phyloP scores from a whole-genome alignment of 1,284 basidiomycete genomes.

The Phlebopus sp. region DNA sequence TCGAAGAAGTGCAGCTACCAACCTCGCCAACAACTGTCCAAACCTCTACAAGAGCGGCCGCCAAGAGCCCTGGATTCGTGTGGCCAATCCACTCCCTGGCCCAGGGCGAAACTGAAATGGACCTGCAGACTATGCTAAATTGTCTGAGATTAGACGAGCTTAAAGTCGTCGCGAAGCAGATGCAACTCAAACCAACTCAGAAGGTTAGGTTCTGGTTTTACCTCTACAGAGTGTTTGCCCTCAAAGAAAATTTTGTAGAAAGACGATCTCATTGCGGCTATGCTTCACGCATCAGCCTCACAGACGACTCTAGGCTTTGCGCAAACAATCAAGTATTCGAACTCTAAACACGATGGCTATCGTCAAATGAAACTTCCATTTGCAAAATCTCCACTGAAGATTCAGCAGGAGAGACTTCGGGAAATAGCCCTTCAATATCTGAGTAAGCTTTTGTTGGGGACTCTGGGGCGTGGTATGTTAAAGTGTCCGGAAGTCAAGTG shows the following conservation, averaged over 20 bases:
- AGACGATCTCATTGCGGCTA: slow-evolving; percentile 50
- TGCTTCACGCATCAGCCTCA: slow-evolving; percentile 41
- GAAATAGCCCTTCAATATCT: slow-evolving; percentile 46
- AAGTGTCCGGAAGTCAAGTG: slow-evolving; percentile 44
- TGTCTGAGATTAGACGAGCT: slow-evolving; percentile 66
- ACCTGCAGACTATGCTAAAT: slow-evolving; percentile 53
- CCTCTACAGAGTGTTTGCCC: neutral
- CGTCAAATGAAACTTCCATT: slow-evolving; percentile 30
- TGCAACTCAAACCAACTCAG: slow-evolving; percentile 48
- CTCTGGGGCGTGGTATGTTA: slow-evolving; percentile 2
- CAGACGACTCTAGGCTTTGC: slow-evolving; percentile 26
- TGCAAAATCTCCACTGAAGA: slow-evolving; percentile 18
- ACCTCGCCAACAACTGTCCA: neutral
- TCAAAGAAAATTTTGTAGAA: slow-evolving; percentile 40
- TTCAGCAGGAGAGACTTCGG: slow-evolving; percentile 48
- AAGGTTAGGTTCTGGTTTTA: slow-evolving; percentile 12
- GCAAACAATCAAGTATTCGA: slow-evolving; percentile 1
- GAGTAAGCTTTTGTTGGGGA: slow-evolving; percentile 35
- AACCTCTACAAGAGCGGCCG: slow-evolving; percentile 8
- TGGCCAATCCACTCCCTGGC: too few relatives aligned
- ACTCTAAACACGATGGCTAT: slow-evolving; percentile 5
- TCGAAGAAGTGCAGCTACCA: slow-evolving; percentile 4
- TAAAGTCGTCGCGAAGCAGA: slow-evolving; percentile 53
- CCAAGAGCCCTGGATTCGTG: slow-evolving; percentile 6
- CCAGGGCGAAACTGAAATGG: slow-evolving; percentile 50